Conservation (phyloP, 192 early-diverging fungal genomes). For the Phlyctochytrium planicorne region DNA sequence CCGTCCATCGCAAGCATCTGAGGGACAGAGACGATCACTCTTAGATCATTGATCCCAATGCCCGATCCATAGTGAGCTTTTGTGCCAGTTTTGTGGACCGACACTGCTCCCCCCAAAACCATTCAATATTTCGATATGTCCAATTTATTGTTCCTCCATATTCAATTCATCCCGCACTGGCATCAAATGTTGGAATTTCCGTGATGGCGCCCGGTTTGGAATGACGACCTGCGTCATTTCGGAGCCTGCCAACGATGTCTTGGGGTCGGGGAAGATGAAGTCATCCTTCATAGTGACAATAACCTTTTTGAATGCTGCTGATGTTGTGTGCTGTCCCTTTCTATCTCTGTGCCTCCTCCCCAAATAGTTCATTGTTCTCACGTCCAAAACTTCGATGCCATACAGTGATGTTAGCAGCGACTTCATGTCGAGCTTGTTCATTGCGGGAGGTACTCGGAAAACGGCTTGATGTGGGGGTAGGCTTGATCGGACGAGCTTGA, state of each 20-base stretch:
- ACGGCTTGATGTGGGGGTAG: constrained; percentile 84
- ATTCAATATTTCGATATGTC: not conserved
- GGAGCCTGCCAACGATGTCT: constrained; percentile 25
- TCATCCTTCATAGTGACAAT: constrained; percentile 69
- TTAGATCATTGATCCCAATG: too few relatives aligned
- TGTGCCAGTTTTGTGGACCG: too few relatives aligned
- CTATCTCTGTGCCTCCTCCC: constrained; percentile 44
- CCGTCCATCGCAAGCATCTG: too few relatives aligned
- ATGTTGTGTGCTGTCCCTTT: constrained; percentile 26
- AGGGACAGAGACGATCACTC: too few relatives aligned
- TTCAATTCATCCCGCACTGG: constrained; percentile 11
- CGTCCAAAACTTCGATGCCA: constrained; percentile 74
- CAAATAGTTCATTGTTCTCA: constrained; percentile 88
- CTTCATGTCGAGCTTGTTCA: constrained; percentile 94
- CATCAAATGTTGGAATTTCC: constrained; percentile 20
- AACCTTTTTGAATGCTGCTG: constrained; percentile 58
- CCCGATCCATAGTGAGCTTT: too few relatives aligned
- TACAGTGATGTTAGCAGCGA: constrained; percentile 85
- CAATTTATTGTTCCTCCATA: not conserved
- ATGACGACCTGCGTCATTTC: constrained; percentile 26
- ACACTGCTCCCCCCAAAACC: too few relatives aligned
- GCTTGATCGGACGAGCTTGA: constrained; percentile 76
- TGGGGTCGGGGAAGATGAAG: constrained; percentile 58
- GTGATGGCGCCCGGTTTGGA: constrained; percentile 18
- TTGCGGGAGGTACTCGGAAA: constrained; percentile 82